Evolutionary conservation across 108 stramenopile genomes (phyloP), one percentile per base, ranked within the genome.

Genomic region (Stephanodiscus triporus): DNA sequence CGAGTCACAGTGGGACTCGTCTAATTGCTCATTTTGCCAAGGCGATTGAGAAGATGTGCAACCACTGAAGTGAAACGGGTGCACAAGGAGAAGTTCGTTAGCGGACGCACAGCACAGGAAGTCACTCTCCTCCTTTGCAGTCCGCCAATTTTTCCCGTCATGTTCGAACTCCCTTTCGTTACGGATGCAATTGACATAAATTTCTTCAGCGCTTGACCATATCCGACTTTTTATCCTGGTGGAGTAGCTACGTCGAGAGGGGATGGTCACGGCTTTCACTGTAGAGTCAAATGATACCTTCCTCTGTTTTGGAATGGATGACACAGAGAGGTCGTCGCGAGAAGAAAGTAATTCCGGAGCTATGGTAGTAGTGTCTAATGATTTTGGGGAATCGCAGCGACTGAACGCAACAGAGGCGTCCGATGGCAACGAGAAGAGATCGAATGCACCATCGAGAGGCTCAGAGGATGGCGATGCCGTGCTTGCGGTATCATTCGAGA

Each of bases 231-330:
- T 56, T 11, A 79, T 62, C 32, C 72, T 34, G 32, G 61, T 22
- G 7, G 78, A 79, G n/a, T 73, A 79, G 16, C 71, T 72, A 4
- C 23, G 38, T 8, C 72, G 63, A 38, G 66, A 49, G 4, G 78
- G 78, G 14, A 80, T 80, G 16, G 72, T 80, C 8, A 68, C 43
- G n/a, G 67, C 72, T 63, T 68, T 80, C 32, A 80, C 78, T 55
- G 67, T 73, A 9, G 78, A 68, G 55, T 80, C 67, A 29, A 80
- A 80, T 45, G 78, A 80, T 2, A 80, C 72, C 47, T 80, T 80
- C 27, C 78, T 37, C 19, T 59, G 64, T 62, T 51, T 63, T 30
- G 58, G 24, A 10, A 66, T 60, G 37, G 48, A 78, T 19, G 37
- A 53, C 47, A 10, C 19, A 0, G 50, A 69, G 48, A 62, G 60